phyloP scores from a whole-genome alignment of 805 yeast species.

The Ascoidea asiatica region DNA sequence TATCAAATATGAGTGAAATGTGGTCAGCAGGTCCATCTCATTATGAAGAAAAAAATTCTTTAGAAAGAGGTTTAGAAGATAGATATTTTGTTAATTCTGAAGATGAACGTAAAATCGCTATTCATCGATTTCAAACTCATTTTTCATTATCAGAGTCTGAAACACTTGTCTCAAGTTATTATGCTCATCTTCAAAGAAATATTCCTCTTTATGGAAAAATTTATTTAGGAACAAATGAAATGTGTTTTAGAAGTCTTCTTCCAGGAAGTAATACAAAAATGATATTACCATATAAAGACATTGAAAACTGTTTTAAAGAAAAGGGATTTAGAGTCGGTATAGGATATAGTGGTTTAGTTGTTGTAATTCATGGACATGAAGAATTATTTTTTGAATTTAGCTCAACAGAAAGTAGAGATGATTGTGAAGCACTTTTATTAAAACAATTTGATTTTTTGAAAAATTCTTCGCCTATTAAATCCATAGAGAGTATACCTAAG shows the following conservation, averaged over 20 bases:
- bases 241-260: conserved; percentile 72
- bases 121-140: conserved; percentile 45
- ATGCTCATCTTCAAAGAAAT: conserved; percentile 51
- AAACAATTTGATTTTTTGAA: conserved; percentile 33
- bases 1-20: conserved; percentile 25
- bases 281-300: conserved; percentile 66
- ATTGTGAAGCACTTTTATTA: conserved; percentile 43
- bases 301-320: conserved; percentile 57
- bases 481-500: background rate
- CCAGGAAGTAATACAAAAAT: conserved; percentile 71
- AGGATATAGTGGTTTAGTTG: conserved; percentile 55
- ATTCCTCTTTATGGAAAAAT: conserved; percentile 77
- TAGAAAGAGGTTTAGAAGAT: conserved; percentile 31
- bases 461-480: conserved; percentile 10
- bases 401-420: conserved; percentile 52
- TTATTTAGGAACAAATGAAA: conserved; percentile 49
- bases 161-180: conserved; percentile 52
- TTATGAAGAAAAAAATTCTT: conserved; percentile 28
- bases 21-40: conserved; percentile 56
- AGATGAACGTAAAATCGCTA: conserved; percentile 30
- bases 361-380: conserved; percentile 63
- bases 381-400: conserved; percentile 70
- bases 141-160: conserved; percentile 48
- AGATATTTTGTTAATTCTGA: conserved; percentile 31
- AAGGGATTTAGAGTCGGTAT: conserved; percentile 48